Conservation (phyloP, 2,329 filamentous ascomycete species). For the Seiridium cupressi region DNA sequence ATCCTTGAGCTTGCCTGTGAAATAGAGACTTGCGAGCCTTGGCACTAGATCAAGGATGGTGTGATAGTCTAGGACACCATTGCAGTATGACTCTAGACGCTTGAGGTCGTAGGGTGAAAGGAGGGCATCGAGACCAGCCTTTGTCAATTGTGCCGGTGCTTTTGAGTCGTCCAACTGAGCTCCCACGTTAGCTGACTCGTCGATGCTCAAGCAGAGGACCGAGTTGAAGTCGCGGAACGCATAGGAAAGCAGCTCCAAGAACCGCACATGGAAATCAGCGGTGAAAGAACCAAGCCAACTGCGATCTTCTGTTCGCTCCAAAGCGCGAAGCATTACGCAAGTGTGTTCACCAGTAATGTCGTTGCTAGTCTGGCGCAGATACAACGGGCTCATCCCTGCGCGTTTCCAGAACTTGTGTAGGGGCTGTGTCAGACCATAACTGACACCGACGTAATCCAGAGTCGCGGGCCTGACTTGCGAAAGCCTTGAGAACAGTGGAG, state of each 20-base stretch:
- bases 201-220: conserved; percentile 78
- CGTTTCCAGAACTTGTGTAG: conserved; percentile 98
- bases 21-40: conserved; percentile 78
- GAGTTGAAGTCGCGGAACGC: conserved; percentile 84
- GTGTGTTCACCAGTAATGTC: conserved; percentile 97
- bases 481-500: conserved; percentile 86
- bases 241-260: conserved; percentile 85
- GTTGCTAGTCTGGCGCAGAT: conserved; percentile 91
- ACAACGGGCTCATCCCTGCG: conserved; percentile 81
- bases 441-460: conserved; percentile 93
- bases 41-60: conserved; percentile 94
- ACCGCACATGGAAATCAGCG: conserved; percentile 92
- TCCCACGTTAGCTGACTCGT: conserved; percentile 77
- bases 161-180: conserved; percentile 63
- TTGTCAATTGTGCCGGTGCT: conserved; percentile 58
- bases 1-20: conserved; percentile 69
- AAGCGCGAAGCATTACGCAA: conserved; percentile 90
- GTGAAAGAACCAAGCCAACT: conserved; percentile 90
- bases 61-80: conserved; percentile 97
- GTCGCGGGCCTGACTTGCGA: conserved; percentile 75
- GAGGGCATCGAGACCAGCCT: conserved; percentile 71
- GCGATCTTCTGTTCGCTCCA: conserved; percentile 65
- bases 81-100: conserved; percentile 90
- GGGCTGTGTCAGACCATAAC: conserved; percentile 82
- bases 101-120: conserved; percentile 94